Conservation (phyloP, 805 yeast species). For the Lipomyces spencermartinsiae region DNA sequence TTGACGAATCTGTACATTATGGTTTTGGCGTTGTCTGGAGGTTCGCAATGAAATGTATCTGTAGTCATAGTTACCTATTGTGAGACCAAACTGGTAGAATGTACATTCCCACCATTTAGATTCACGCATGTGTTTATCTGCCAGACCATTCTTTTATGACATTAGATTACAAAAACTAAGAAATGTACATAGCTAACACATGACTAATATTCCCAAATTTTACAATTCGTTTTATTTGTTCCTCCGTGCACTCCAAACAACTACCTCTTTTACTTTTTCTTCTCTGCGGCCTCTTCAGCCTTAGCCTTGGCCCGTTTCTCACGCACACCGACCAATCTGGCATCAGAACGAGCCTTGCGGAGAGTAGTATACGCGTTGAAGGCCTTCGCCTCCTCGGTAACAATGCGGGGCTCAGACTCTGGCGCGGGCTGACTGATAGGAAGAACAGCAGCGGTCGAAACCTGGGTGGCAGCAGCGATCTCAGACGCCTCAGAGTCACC, state of each 20-base stretch:
- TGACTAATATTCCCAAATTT: conserved; percentile 18
- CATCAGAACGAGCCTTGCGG: conserved; percentile 92
- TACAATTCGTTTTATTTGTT: conserved; percentile 8
- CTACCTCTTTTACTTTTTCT: conserved; percentile 78
- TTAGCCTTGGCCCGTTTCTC: conserved; percentile 99
- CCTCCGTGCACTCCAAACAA: neutral
- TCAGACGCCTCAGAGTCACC: conserved; percentile 66
- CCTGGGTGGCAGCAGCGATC: conserved; percentile 68
- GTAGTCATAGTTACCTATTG: neutral
- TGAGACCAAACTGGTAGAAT: neutral
- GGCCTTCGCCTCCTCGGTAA: conserved; percentile 65
- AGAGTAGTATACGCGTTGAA: conserved; percentile 92
- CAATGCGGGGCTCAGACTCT: conserved; percentile 87
- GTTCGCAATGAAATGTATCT: neutral
- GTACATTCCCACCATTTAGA: neutral
- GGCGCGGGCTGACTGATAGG: conserved; percentile 83
- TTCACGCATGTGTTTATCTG: neutral
- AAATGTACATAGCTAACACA: conserved; percentile 16
- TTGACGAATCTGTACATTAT: neutral
- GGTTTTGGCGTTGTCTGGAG: neutral
- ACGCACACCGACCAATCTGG: conserved; percentile 93
- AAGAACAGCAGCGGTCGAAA: conserved; percentile 73
- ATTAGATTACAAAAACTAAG: conserved; percentile 17
- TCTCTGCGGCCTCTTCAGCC: conserved; percentile 91
- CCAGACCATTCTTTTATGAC: conserved; percentile 7